These are phyloP conservation scores for Penicillium hordei DNA, from an alignment of 2,329 filamentous ascomycete genomes.

Conservation along the genomic window DNA sequence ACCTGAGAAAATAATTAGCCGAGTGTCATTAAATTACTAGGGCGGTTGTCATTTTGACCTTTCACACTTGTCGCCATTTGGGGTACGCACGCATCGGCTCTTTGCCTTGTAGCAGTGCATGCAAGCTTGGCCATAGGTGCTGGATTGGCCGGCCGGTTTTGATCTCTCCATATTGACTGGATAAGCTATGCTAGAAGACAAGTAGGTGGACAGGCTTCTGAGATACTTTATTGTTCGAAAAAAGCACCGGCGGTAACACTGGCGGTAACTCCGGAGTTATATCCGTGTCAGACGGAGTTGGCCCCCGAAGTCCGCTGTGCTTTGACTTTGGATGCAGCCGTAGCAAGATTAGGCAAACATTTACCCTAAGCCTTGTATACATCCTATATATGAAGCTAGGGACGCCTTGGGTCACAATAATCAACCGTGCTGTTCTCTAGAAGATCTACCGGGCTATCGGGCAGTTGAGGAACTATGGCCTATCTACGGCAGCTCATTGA, in stretches of 20 bases:
- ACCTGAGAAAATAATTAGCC: slow-evolving; percentile 26
- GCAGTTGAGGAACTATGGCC: too few relatives aligned
- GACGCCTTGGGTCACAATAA: too few relatives aligned
- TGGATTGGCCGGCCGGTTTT: slow-evolving; percentile 4
- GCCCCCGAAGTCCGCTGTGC: not conserved
- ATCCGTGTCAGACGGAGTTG: not conserved
- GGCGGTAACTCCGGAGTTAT: not conserved
- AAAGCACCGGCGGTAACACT: too few relatives aligned
- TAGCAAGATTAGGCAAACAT: not conserved
- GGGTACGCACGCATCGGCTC: slow-evolving; percentile 28
- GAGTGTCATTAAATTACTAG: not conserved
- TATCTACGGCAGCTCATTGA: too few relatives aligned
- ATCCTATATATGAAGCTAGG: too few relatives aligned
- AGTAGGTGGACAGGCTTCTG: not conserved
- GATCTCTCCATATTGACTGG: slow-evolving; percentile 17
- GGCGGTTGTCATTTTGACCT: not conserved
- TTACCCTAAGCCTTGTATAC: not conserved
- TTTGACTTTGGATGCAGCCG: not conserved
- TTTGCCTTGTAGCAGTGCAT: slow-evolving; percentile 35
- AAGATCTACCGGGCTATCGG: too few relatives aligned
- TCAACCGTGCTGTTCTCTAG: too few relatives aligned
- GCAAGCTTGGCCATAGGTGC: slow-evolving; percentile 32
- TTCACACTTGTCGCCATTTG: slow-evolving; percentile 11
- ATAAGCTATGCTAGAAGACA: not conserved
- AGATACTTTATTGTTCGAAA: not conserved